Evolutionary conservation across 163 green algal genomes (phyloP).

Genomic region (Chlamydomonas reinhardtii): DNA sequence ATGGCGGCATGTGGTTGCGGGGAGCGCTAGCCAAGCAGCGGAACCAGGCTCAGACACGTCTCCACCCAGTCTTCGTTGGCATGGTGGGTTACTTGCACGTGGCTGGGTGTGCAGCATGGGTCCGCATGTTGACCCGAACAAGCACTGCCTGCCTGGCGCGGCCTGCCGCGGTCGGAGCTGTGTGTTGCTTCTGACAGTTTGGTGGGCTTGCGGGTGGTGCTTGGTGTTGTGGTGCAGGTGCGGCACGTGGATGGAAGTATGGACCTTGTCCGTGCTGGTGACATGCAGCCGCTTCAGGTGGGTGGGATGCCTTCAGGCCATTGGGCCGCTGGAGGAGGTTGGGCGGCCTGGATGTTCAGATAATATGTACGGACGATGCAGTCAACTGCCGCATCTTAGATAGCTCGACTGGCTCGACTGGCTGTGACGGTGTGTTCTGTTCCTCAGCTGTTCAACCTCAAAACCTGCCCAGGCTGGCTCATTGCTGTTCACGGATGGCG

Average conservation of each 20-base stretch:
- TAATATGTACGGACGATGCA: no score
- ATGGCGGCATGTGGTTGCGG: neutral
- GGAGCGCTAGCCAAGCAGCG: neutral
- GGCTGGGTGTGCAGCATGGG: no score
- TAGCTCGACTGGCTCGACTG: no score
- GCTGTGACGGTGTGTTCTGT: no score
- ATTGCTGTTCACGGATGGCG: neutral
- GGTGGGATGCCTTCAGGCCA: neutral
- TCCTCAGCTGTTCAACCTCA: neutral
- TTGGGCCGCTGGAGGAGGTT: no score
- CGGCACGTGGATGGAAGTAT: neutral
- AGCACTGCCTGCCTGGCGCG: no score
- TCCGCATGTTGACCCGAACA: no score
- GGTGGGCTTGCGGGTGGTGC: neutral
- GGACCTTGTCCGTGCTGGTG: neutral
- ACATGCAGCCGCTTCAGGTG: slow-evolving; percentile 1
- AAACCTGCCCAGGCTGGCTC: neutral
- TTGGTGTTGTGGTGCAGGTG: neutral
- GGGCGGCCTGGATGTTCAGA: no score
- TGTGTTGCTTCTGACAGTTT: no score
- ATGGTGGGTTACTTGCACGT: neutral
- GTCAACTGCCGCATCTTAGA: neutral
- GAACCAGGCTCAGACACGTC: neutral
- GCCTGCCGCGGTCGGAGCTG: no score
- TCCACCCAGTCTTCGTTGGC: neutral